phyloP scores from a whole-genome alignment of 148 eudicot species.

The Simmondsia chinensis region DNA sequence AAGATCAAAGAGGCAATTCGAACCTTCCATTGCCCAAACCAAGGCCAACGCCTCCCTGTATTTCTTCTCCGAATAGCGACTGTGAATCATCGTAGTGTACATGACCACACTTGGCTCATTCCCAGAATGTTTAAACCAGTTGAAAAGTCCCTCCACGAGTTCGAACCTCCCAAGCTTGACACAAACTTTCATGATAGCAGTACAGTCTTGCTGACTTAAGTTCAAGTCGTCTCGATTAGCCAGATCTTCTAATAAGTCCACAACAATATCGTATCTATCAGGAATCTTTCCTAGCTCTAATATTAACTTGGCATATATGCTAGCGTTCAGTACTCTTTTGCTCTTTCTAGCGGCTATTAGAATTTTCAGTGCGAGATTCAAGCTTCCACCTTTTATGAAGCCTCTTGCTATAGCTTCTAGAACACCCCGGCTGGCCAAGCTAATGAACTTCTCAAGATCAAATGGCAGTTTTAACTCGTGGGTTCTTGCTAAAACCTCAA shows the following conservation, averaged over 20 bases:
- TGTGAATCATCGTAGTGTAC: conserved; percentile 77
- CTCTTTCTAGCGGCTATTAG: conserved; percentile 43
- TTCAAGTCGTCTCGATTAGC: conserved; percentile 63
- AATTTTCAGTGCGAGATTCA: conserved; percentile 64
- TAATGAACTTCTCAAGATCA: conserved; percentile 36
- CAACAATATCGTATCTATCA: conserved; percentile 40
- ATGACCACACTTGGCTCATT: conserved; percentile 51
- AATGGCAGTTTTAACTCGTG: conserved; percentile 49
- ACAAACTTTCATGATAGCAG: conserved; percentile 81
- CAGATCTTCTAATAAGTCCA: conserved; percentile 66
- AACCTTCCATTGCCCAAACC: conserved; percentile 93
- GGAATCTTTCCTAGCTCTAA: conserved; percentile 69
- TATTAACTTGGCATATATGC: conserved; percentile 73
- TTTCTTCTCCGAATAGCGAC: conserved; percentile 37
- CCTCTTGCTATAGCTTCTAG: conserved; percentile 79
- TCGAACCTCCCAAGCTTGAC: conserved; percentile 60
- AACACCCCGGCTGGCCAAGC: conserved; percentile 43
- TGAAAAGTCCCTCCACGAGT: conserved; percentile 61
- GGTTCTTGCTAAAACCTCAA: conserved; percentile 73
- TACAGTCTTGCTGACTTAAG: conserved; percentile 61
- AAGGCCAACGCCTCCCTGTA: conserved; percentile 69
- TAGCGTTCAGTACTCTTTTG: conserved; percentile 50
- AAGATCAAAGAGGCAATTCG: conserved; percentile 53
- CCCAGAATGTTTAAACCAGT: conserved; percentile 57
- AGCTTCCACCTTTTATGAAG: conserved; percentile 61